Conservation (phyloP, 768 basidiomycete genomes). For the Termitomyces sp. region DNA sequence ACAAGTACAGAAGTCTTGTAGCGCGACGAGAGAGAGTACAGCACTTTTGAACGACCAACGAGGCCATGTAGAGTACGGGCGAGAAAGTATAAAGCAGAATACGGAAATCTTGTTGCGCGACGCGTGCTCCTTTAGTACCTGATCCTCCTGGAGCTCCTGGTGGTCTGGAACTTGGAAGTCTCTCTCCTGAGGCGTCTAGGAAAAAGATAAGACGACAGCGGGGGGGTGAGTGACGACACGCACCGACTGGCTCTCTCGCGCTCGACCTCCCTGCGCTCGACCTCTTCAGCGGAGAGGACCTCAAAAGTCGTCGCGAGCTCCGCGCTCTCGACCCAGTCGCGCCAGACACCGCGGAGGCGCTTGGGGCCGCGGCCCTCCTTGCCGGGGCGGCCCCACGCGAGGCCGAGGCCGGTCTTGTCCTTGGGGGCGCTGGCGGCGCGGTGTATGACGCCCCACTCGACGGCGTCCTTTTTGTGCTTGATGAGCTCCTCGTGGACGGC, state of each 20-base stretch:
- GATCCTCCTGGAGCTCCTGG: constrained; percentile 28
- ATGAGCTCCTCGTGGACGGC: constrained; percentile 94
- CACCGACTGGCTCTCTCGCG: constrained; percentile 76
- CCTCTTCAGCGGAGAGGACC: constrained; percentile 83
- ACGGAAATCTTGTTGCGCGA: too few relatives aligned
- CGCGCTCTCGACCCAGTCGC: constrained; percentile 90
- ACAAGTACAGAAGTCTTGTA: too few relatives aligned
- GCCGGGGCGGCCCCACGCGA: constrained; percentile 72
- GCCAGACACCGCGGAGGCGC: constrained; percentile 81
- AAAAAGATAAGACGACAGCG: background rate
- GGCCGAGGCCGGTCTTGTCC: constrained; percentile 77
- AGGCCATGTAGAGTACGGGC: too few relatives aligned
- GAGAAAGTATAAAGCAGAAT: too few relatives aligned
- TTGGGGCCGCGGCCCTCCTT: constrained; percentile 79
- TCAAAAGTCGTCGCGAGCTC: constrained; percentile 88
- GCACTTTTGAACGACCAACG: too few relatives aligned
- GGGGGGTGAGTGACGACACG: too few relatives aligned
- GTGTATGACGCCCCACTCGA: constrained; percentile 87
- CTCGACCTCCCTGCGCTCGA: constrained; percentile 85
- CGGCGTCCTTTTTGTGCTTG: constrained; percentile 90
- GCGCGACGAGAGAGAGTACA: too few relatives aligned
- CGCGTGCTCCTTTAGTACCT: constrained; percentile 18
- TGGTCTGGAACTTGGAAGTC: constrained; percentile 39
- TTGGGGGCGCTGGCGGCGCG: constrained; percentile 37
- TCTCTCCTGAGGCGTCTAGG: constrained; percentile 30